phyloP scores from a whole-genome alignment of 148 eudicot genomes.

The Vaccinium macrocarpon region DNA sequence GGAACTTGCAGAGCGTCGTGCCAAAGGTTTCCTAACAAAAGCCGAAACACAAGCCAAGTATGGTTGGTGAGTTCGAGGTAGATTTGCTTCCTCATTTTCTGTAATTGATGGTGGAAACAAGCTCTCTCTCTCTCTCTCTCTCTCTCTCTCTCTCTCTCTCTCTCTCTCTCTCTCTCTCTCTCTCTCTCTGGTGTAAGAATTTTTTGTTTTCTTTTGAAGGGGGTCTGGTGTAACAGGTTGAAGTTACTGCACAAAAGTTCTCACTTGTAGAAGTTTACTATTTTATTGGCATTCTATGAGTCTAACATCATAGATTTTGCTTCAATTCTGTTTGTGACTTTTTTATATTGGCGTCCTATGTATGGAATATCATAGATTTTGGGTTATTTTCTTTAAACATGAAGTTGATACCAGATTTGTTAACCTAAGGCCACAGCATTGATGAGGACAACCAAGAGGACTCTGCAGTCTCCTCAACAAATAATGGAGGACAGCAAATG shows the following conservation, averaged over 20 bases:
- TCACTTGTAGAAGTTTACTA: neutral
- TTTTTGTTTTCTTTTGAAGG: too few relatives aligned
- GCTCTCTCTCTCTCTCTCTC: neutral
- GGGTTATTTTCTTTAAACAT: neutral
- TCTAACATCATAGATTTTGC: too few relatives aligned
- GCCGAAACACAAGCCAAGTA: constrained; percentile 93
- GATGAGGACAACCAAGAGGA: neutral
- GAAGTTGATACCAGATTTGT: neutral
- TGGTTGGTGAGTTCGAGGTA: constrained; percentile 38
- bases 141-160: neutral
- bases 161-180: too few relatives aligned
- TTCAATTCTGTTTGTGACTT: too few relatives aligned
- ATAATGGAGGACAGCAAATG: neutral
- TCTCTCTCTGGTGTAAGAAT: neutral
- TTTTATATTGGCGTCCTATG: too few relatives aligned
- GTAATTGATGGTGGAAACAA: neutral
- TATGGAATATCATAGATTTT: neutral
- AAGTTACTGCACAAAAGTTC: neutral
- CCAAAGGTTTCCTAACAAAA: constrained; percentile 87
- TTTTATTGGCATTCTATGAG: neutral
- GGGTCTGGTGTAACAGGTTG: neutral
- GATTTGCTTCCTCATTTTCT: neutral
- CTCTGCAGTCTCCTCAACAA: neutral
- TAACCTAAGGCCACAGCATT: neutral
- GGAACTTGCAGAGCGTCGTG: constrained; percentile 78